Evolutionary conservation across 768 basidiomycete genomes (phyloP).

Genomic region (Lyophyllum decastes): DNA sequence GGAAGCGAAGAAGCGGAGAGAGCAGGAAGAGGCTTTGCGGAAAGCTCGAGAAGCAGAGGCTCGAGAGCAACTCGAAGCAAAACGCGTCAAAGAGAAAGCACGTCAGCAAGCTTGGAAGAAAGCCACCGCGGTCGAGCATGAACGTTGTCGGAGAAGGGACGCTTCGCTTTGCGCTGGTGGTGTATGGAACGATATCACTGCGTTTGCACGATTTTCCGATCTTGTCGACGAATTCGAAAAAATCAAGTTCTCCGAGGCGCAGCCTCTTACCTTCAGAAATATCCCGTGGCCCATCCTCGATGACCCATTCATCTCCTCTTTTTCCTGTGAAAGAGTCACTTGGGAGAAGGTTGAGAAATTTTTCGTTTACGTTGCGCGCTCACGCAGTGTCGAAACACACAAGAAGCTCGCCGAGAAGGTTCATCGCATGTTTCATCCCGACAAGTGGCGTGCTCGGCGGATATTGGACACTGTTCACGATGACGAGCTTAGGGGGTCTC

Average conservation of each 20-base stretch:
- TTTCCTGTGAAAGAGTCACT: constrained; percentile 14
- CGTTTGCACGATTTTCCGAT: constrained; percentile 5
- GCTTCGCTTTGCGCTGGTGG: neutral
- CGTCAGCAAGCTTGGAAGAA: constrained; percentile 10
- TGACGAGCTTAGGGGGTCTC: constrained; percentile 36
- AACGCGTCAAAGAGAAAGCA: constrained; percentile 1
- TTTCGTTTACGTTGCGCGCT: constrained; percentile 40
- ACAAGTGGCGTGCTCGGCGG: constrained; percentile 55
- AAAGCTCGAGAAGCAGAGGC: neutral
- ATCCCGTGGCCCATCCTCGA: constrained; percentile 7
- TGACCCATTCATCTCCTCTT: neutral
- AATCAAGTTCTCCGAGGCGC: constrained; percentile 21
- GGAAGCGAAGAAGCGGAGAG: neutral
- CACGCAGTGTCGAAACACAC: constrained; percentile 45
- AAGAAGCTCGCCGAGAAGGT: constrained; percentile 50
- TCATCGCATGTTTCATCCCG: constrained; percentile 59
- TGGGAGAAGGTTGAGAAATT: constrained; percentile 59
- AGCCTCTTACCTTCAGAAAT: neutral
- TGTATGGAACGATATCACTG: neutral
- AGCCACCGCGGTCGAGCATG: constrained; percentile 1
- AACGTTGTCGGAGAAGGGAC: constrained; percentile 15
- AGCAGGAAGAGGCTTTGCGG: neutral
- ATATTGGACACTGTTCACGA: constrained; percentile 46
- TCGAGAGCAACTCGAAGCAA: constrained; percentile 1
- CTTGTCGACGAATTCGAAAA: constrained; percentile 13